Evolutionary conservation across 2,329 filamentous ascomycete genomes (phyloP).

Genomic region (Arthrobotrys sinensis): DNA sequence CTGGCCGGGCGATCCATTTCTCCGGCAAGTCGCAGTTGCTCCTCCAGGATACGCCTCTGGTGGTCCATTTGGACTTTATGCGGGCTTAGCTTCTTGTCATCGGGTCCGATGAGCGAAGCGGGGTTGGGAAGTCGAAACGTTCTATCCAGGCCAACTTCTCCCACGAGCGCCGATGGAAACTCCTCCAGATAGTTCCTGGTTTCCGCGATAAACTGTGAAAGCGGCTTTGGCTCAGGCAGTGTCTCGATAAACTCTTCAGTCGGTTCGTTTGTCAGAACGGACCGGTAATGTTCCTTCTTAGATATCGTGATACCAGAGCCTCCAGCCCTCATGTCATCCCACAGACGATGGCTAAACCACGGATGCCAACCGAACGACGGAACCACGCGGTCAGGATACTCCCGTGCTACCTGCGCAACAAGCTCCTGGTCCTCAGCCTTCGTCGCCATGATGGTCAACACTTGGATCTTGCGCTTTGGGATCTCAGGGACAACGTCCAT

Average conservation of each 20-base stretch:
- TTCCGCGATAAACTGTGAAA: slow-evolving; percentile 74
- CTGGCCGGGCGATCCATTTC: slow-evolving; percentile 77
- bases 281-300: slow-evolving; percentile 74
- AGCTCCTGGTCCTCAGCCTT: slow-evolving; percentile 81
- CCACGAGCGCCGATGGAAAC: slow-evolving; percentile 78
- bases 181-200: slow-evolving; percentile 73
- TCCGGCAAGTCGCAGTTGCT: slow-evolving; percentile 80
- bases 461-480: slow-evolving; percentile 61
- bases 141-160: slow-evolving; percentile 84
- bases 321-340: slow-evolving; percentile 71
- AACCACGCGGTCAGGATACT: slow-evolving; percentile 73
- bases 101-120: slow-evolving; percentile 70
- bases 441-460: slow-evolving; percentile 83
- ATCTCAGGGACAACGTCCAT: slow-evolving; percentile 75
- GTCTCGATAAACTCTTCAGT: slow-evolving; percentile 67
- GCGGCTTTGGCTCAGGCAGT: slow-evolving; percentile 75
- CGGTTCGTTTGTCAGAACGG: slow-evolving; percentile 75
- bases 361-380: slow-evolving; percentile 91
- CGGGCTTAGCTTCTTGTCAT: slow-evolving; percentile 78
- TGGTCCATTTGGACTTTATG: slow-evolving; percentile 79
- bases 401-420: slow-evolving; percentile 75
- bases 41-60: slow-evolving; percentile 77
- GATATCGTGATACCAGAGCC: slow-evolving; percentile 8
- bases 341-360: slow-evolving; percentile 86
- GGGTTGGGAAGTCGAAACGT: slow-evolving; percentile 78